phyloP scores from a whole-genome alignment of 192 early-diverging fungal species.

The Lobosporangium transversale region DNA sequence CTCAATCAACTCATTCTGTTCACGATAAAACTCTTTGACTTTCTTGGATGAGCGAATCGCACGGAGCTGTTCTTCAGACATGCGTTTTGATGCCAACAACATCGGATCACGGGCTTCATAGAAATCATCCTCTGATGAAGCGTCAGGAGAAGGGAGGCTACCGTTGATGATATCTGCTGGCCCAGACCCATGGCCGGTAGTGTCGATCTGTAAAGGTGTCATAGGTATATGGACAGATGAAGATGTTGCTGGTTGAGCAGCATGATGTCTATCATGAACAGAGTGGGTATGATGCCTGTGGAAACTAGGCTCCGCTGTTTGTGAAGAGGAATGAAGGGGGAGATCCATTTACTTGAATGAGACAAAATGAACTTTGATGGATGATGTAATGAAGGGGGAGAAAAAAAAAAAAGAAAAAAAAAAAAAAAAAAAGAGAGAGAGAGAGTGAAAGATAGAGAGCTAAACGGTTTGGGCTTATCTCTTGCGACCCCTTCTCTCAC shows the following conservation, averaged over 20 bases:
- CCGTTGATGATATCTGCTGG: neutral
- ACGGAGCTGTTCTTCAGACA: conserved; percentile 61
- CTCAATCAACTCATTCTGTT: conserved; percentile 87
- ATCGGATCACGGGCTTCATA: conserved; percentile 56
- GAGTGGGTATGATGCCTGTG: conserved; percentile 9
- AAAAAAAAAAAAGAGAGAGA: too few relatives aligned
- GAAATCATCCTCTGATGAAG: conserved; percentile 27
- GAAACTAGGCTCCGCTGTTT: neutral
- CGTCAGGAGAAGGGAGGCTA: conserved; percentile 28
- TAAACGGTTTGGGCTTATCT: too few relatives aligned
- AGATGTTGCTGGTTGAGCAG: neutral
- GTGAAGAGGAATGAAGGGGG: conserved; percentile 4
- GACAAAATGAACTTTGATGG: too few relatives aligned
- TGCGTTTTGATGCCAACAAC: conserved; percentile 49
- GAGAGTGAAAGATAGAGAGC: too few relatives aligned
- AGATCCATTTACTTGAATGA: too few relatives aligned
- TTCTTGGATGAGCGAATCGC: conserved; percentile 55
- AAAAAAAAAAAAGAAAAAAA: too few relatives aligned
- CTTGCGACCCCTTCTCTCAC: too few relatives aligned
- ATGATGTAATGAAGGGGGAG: too few relatives aligned
- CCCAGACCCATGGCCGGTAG: neutral
- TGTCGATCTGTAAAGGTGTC: conserved; percentile 10
- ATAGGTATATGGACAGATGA: conserved; percentile 19
- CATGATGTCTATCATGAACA: neutral
- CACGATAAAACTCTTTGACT: conserved; percentile 75